phyloP scores from a whole-genome alignment of 768 basidiomycete genomes.

The Tephrocybe sp. region DNA sequence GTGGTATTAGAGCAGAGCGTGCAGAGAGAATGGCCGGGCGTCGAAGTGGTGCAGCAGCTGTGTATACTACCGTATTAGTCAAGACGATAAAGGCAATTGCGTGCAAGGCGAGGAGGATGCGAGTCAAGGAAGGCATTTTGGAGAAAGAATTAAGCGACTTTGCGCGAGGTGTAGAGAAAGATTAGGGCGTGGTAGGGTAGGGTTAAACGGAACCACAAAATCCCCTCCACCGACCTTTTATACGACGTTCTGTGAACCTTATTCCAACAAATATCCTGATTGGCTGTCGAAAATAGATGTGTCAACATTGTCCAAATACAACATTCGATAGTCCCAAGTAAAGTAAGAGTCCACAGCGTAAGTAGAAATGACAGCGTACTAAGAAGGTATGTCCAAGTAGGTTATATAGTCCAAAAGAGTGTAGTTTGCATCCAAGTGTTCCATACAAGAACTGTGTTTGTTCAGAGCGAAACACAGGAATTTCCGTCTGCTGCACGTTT shows the following conservation, averaged over 20 bases:
- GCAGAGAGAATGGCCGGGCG: constrained; percentile 21
- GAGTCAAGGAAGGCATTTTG: constrained; percentile 31
- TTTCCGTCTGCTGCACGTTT: constrained; percentile 37
- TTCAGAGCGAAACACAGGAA: constrained; percentile 37
- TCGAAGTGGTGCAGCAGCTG: constrained; percentile 36
- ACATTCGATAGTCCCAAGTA: background rate
- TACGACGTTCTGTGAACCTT: constrained; percentile 14
- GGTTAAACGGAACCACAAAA: constrained; percentile 2
- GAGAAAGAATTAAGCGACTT: constrained; percentile 25
- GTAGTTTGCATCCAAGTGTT: background rate
- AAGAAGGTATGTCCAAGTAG: no score
- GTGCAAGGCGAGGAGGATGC: constrained; percentile 38
- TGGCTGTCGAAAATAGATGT: constrained; percentile 15
- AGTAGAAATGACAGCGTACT: background rate
- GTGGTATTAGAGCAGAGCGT: constrained; percentile 18
- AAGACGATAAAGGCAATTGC: constrained; percentile 35
- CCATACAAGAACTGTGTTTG: constrained; percentile 7
- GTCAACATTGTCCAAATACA: constrained; percentile 1
- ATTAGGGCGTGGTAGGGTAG: constrained; percentile 14
- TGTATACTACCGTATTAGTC: constrained; percentile 21
- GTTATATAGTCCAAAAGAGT: background rate
- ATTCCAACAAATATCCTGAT: constrained; percentile 17
- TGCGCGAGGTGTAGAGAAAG: constrained; percentile 17
- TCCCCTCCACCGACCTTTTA: constrained; percentile 8
- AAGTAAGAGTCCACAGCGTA: background rate